Conservation (phyloP, 2,329 filamentous ascomycete species). For the Diaporthe eres region DNA sequence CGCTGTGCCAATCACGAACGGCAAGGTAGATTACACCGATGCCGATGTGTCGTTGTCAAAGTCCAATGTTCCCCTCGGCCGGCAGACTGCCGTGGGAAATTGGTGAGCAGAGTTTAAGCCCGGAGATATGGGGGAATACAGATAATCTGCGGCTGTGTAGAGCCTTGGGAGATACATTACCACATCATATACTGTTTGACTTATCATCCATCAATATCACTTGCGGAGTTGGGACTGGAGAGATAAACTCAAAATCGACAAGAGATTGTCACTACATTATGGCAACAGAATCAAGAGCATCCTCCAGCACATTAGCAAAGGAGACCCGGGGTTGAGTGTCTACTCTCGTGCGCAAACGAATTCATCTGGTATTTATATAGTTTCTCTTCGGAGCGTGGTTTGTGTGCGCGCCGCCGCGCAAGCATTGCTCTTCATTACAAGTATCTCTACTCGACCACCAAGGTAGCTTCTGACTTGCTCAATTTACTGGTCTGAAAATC, state of each 20-base stretch:
- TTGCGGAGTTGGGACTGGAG: background rate
- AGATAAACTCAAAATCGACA: background rate
- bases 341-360: too few species aligned
- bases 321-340: too few species aligned
- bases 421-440: too few species aligned
- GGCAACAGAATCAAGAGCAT: background rate
- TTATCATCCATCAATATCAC: background rate
- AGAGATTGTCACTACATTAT: background rate
- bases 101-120: background rate
- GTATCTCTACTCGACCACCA: too few species aligned
- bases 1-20: background rate
- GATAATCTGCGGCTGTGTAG: background rate
- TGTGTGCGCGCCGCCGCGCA: too few species aligned
- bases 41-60: background rate
- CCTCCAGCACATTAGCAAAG: too few species aligned
- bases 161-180: background rate
- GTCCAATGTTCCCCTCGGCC: background rate
- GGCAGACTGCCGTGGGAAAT: background rate
- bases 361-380: too few species aligned
- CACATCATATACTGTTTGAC: too few species aligned
- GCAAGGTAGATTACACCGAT: background rate
- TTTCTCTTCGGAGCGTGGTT: too few species aligned
- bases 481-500: too few species aligned
- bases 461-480: too few species aligned
- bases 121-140: background rate